A percentile compares a stretch with the other conserved stretches of the same genome.
These are phyloP conservation scores for Cutaneotrichosporon spelunceum DNA, from an alignment of 1,284 basidiomycete species.

Conservation along the genomic window DNA sequence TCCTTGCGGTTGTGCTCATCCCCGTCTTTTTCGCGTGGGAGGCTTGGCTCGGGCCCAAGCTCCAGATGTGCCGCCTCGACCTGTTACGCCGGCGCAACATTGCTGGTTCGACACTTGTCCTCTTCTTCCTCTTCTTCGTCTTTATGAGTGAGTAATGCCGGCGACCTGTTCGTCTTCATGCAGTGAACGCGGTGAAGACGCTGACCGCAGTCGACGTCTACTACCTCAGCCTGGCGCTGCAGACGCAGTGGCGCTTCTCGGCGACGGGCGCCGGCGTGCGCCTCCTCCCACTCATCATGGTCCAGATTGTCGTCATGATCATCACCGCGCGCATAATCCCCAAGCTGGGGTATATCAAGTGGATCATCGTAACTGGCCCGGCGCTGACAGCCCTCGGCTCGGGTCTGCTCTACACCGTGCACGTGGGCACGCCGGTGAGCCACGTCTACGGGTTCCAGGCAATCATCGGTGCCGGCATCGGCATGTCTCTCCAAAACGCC, in stretches of 20 bases:
- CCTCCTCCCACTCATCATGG: conserved; percentile 46
- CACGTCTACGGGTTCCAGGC: conserved; percentile 46
- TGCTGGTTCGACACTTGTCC: conserved; percentile 12
- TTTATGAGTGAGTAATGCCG: conserved; percentile 47
- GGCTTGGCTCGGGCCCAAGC: conserved; percentile 43
- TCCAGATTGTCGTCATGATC: conserved; percentile 47
- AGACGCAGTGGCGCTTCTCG: conserved; percentile 46
- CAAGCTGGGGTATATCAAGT: conserved; percentile 43
- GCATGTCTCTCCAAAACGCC: conserved; percentile 41
- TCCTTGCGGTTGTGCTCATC: conserved; percentile 44
- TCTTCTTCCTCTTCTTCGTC: conserved; percentile 33
- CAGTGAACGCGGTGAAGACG: too few relatives aligned
- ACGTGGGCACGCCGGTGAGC: conserved; percentile 28
- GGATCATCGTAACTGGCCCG: conserved; percentile 44
- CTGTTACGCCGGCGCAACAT: conserved; percentile 47
- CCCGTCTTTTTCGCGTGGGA: conserved; percentile 47
- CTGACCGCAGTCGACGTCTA: conserved; percentile 34
- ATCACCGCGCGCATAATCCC: conserved; percentile 43
- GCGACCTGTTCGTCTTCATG: too few relatives aligned
- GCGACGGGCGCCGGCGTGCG: conserved; percentile 48
- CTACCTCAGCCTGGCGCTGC: conserved; percentile 43
- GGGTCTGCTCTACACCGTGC: conserved; percentile 46
- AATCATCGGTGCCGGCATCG: conserved; percentile 47
- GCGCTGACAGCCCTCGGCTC: conserved; percentile 37
- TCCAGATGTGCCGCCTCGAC: conserved; percentile 50